Base-by-base conservation (phyloP, 768 basidiomycete genomes). In the Suillus placidus region DNA sequence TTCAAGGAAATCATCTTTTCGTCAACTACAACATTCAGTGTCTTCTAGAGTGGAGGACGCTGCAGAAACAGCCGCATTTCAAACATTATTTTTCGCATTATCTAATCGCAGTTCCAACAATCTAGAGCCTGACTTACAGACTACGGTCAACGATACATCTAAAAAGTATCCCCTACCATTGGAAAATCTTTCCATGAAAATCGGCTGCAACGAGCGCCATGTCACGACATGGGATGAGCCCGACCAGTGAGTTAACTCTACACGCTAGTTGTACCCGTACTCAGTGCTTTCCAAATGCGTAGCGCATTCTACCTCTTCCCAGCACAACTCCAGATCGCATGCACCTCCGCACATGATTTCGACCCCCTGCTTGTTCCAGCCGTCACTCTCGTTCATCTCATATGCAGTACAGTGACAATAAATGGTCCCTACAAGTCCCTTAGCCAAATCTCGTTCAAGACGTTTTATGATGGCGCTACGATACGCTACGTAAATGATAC, bases 181-280 rank as follows among this genome's bases (percentile, higher is more conserved):
- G 26, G 14, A 68, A 13, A 68, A 73, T 16, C 18, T 77, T 8
- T 62, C 45, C 13, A 61, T 76, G 8, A 3, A 47, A n/a, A 70
- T 72, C 20, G 42, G 52, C 4, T 45, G 68, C 3, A 56, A 63
- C n/a, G 64, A 70, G 34, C 56, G 49, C 3, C 60, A 75, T 13
- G 32, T 73, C 38, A 75, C 72, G 3, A 66, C 75, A 63, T 76
- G 74, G 76, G 76, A 76, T 14, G 70, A 66, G 23, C 61, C 64
- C 5, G 38, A 14, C 38, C 60, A 55, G 75, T 76, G 30, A 45
- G 74, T 76, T 1, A 13, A 43, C 26, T 30, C 30, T 45, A 1
- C 23, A 18, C 32, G 20, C 12, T 26, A 8, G 9, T 34, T 47
- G 18, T 54, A 30, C 23, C 56, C 16, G 16, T 30, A 23, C 23